Percentiles rank a stretch among this genome's conserved stretches.
These are phyloP conservation scores for Annona squamosa DNA, from an alignment of 164 flowering plant species.

Conservation along the genomic window DNA sequence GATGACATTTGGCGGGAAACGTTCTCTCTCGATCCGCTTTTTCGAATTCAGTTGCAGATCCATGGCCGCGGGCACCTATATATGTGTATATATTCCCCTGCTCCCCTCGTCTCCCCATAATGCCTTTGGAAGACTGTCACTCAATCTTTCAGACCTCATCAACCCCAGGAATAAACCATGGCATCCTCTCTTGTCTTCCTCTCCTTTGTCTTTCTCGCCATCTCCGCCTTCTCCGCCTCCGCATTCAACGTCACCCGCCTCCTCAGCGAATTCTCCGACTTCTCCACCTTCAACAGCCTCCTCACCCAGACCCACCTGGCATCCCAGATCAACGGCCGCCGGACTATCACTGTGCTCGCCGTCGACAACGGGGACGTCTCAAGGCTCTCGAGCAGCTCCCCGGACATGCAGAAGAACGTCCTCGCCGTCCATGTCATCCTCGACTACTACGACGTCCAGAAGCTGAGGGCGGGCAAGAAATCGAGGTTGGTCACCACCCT, in stretches of 20 bases:
- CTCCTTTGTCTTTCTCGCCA: conserved; percentile 20
- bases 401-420: conserved; percentile 25
- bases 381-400: conserved; percentile 23
- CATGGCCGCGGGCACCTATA: no score
- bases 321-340: conserved; percentile 41
- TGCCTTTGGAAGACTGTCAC: no score
- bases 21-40: no score
- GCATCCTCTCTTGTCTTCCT: conserved; percentile 6
- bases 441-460: conserved; percentile 50
- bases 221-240: conserved; percentile 19
- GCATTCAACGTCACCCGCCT: conserved; percentile 58
- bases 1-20: no score
- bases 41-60: no score
- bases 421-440: conserved; percentile 53
- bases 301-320: conserved; percentile 41
- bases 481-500: conserved; percentile 43
- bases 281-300: conserved; percentile 40
- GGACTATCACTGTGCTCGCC: conserved; percentile 61
- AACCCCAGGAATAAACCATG: background rate
- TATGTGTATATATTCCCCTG: no score
- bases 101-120: no score
- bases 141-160: no score
- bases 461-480: conserved; percentile 24
- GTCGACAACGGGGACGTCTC: conserved; percentile 31
- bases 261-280: conserved; percentile 35